These are phyloP conservation scores for Ustulina deusta DNA, from an alignment of 2,329 filamentous ascomycete genomes.

Conservation along the genomic window DNA sequence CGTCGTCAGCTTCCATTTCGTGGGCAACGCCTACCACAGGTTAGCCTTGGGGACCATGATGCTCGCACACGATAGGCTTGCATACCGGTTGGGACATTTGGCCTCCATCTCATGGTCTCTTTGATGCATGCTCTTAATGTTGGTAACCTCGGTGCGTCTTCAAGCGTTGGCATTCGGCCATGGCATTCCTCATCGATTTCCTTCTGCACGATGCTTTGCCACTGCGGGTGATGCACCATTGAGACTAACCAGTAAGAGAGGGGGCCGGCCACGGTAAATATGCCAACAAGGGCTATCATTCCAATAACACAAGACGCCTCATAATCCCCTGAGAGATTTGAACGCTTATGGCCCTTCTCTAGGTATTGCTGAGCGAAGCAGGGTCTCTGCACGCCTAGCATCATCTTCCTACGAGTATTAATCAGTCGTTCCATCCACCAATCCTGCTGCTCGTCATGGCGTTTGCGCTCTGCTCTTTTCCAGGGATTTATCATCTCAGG, in stretches of 20 bases:
- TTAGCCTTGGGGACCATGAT: conserved; percentile 25
- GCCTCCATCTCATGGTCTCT: conserved; percentile 59
- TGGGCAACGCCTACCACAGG: conserved; percentile 59
- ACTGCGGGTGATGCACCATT: conserved; percentile 62
- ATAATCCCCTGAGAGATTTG: conserved; percentile 49
- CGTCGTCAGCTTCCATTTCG: conserved; percentile 63
- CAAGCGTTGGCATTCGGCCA: conserved; percentile 58
- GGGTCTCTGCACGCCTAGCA: conserved; percentile 54
- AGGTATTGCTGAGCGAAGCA: conserved; percentile 59
- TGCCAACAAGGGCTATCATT: conserved; percentile 55
- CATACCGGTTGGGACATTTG: conserved; percentile 58
- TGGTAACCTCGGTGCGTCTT: conserved; percentile 57
- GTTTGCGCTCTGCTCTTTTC: conserved; percentile 64
- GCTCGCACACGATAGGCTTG: neutral
- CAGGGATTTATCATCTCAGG: conserved; percentile 64
- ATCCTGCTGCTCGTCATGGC: conserved; percentile 64
- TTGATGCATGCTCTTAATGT: conserved; percentile 61
- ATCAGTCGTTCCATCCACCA: conserved; percentile 64
- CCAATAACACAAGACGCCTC: conserved; percentile 52
- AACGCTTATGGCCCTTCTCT: conserved; percentile 52
- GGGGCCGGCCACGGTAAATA: conserved; percentile 54
- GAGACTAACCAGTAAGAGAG: conserved; percentile 55
- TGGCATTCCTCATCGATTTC: conserved; percentile 59
- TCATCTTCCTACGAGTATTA: conserved; percentile 55
- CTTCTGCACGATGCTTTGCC: conserved; percentile 59